Evolutionary conservation across 192 early-diverging fungal species (phyloP), one percentile per base, ranked within the genome.

Genomic region (Podila horticola): DNA sequence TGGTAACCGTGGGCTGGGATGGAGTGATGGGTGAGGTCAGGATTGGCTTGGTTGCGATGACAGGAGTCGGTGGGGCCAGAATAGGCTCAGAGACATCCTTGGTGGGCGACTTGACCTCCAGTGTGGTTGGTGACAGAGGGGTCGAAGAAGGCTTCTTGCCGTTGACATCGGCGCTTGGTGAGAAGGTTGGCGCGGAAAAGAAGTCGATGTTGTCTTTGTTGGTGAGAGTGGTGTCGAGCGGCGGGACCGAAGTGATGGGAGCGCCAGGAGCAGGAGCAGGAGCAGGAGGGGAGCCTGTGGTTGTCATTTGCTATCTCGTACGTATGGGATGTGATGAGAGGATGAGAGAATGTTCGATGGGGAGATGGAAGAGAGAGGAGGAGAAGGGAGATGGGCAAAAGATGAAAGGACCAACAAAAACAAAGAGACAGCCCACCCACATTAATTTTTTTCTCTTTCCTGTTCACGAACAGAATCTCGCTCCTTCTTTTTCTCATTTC

Each of bases 71-170:
- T 20, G 61, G 31, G 36, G 59, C 29, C 5, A 30, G 2, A 11
- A 19, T 33, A 30, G 59, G 15, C 4, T 28, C 38, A 15, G 49
- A 4, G 4, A 36, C 50, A 55, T 34, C 55, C 64, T 66, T 51
- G 59, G 30, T 30, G 24, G 59, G 59, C 2, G 71, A 31, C n/a
- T 81, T 72, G 60, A 64, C 67, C 5, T 72, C 71, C 28, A 69
- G 70, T 45, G 38, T n/a, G 38, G 69, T 58, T 49, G 76, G 66
- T 48, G 65, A 41, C 59, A 70, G 38, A 41, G 65, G 28, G 6
- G 10, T 36, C 34, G 64, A 22, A 33, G 61, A 58, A 5, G 24
- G 5, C 22, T 24, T 55, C 8, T 24, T 55, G 52, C n/a, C 52
- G 11, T 55, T 26, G 1, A 9, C 52, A 5, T 55, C 50, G 50